phyloP scores from a whole-genome alignment of 805 yeast species.

The Pichia nanzhaoensis region DNA sequence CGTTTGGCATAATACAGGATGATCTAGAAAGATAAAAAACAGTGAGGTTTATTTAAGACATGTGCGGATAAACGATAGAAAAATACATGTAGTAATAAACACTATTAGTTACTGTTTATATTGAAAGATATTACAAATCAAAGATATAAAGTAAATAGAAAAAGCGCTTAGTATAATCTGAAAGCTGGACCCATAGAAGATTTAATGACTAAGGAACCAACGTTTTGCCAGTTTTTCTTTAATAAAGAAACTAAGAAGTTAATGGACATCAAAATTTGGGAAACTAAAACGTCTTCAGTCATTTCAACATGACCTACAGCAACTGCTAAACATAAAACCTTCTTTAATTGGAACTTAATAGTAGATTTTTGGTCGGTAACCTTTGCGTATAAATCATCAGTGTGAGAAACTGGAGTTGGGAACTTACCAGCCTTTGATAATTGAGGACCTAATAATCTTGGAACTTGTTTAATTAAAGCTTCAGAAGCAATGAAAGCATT shows the following conservation, averaged over 20 bases:
- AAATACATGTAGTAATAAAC: not conserved
- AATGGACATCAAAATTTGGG: slow-evolving; percentile 97
- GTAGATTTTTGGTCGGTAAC: slow-evolving; percentile 97
- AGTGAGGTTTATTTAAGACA: too few relatives aligned
- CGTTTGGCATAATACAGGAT: not conserved
- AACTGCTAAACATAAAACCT: slow-evolving; percentile 98
- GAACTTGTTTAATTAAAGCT: slow-evolving; percentile 98
- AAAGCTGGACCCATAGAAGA: slow-evolving; percentile 99
- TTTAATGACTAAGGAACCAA: slow-evolving; percentile 98
- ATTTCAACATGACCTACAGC: slow-evolving; percentile 99
- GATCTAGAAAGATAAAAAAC: too few relatives aligned
- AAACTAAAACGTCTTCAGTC: slow-evolving; percentile 93
- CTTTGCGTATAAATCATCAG: slow-evolving; percentile 94
- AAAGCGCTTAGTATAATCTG: slow-evolving; percentile 85
- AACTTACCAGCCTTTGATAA: slow-evolving; percentile 99
- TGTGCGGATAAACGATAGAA: too few relatives aligned
- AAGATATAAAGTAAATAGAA: not conserved
- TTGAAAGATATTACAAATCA: not conserved
- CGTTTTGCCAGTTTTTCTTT: slow-evolving; percentile 99
- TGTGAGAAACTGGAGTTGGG: slow-evolving; percentile 99
- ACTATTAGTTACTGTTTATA: not conserved
- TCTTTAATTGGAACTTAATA: slow-evolving; percentile 99
- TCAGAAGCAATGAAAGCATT: slow-evolving; percentile 99
- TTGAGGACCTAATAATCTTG: slow-evolving; percentile 99
- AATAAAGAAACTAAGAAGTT: slow-evolving; percentile 98